phyloP scores from a whole-genome alignment of 805 yeast genomes.

The Barnettozyma sp. region DNA sequence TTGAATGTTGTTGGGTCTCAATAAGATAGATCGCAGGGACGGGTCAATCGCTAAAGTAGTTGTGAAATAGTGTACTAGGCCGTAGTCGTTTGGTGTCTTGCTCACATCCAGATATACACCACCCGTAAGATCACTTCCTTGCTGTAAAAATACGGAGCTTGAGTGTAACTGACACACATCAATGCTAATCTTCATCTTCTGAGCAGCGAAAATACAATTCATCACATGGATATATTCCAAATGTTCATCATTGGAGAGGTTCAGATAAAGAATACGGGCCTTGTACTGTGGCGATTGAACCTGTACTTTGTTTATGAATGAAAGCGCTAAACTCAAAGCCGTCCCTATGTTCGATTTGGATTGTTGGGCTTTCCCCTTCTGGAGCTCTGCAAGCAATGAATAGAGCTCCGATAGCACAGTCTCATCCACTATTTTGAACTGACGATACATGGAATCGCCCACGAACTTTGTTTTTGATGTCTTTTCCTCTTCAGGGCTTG shows the following conservation, averaged over 20 bases:
- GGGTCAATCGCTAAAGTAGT: slow-evolving; percentile 89
- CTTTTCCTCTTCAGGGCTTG: slow-evolving; percentile 12
- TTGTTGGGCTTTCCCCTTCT: slow-evolving; percentile 22
- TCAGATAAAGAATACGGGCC: slow-evolving; percentile 57
- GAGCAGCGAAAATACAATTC: slow-evolving; percentile 95
- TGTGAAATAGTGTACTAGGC: slow-evolving; percentile 72
- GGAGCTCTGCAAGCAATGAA: slow-evolving; percentile 8
- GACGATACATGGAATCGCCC: slow-evolving; percentile 71
- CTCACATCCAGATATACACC: slow-evolving; percentile 75
- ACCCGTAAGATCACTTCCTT: slow-evolving; percentile 90
- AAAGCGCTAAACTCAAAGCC: slow-evolving; percentile 74
- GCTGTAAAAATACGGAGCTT: slow-evolving; percentile 81
- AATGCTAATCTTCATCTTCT: slow-evolving; percentile 80
- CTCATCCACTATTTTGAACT: slow-evolving; percentile 74
- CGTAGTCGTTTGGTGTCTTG: slow-evolving; percentile 44
- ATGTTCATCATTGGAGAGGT: slow-evolving; percentile 67
- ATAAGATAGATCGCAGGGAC: slow-evolving; percentile 62
- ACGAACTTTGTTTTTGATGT: slow-evolving; percentile 26
- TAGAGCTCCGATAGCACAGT: slow-evolving; percentile 56
- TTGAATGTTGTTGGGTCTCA: slow-evolving; percentile 67
- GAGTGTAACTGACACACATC: slow-evolving; percentile 80
- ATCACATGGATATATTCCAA: slow-evolving; percentile 85
- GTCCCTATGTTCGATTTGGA: slow-evolving; percentile 53
- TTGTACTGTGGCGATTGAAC: slow-evolving; percentile 41
- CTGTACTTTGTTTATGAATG: slow-evolving; percentile 61